phyloP scores from a whole-genome alignment of 2,329 filamentous ascomycete species.

The Xylariales sp. region DNA sequence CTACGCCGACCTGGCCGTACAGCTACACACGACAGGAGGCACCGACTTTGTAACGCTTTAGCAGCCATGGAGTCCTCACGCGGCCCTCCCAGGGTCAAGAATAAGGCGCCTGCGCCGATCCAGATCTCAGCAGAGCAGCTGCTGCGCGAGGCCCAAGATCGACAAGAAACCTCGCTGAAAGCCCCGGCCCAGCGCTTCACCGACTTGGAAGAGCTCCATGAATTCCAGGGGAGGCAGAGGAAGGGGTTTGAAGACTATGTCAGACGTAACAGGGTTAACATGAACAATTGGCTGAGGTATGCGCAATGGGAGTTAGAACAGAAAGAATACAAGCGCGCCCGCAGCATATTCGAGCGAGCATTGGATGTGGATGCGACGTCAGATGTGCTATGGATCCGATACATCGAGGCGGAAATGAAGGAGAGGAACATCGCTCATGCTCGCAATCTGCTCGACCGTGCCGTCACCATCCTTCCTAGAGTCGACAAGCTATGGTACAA shows the following conservation, averaged over 20 bases:
- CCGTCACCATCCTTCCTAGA: conserved; percentile 85
- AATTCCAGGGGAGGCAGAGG: conserved; percentile 91
- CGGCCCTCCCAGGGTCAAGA: conserved; percentile 94
- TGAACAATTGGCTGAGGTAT: conserved; percentile 99
- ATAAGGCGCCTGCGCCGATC: conserved; percentile 87
- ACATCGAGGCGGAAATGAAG: conserved; percentile 96
- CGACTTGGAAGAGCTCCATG: conserved; percentile 95
- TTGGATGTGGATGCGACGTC: conserved; percentile 87
- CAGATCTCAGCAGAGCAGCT: conserved; percentile 97
- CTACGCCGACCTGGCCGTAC: too few species aligned
- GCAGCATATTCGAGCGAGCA: conserved; percentile 91
- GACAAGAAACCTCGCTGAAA: conserved; percentile 83
- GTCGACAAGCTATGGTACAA: conserved; percentile 99
- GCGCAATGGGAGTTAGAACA: conserved; percentile 96
- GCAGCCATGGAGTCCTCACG: conserved; percentile 79
- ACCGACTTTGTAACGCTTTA: too few species aligned
- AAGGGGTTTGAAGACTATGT: conserved; percentile 99
- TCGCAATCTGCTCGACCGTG: conserved; percentile 86
- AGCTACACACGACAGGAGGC: too few species aligned
- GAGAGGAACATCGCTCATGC: conserved; percentile 94
- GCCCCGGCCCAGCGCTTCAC: conserved; percentile 92
- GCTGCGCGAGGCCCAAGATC: conserved; percentile 92
- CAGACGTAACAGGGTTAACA: conserved; percentile 85
- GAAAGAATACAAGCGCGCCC: conserved; percentile 89
- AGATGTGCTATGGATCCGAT: conserved; percentile 83